Conservation (phyloP, 306 rosid species). For the Dryas alaskensis region DNA sequence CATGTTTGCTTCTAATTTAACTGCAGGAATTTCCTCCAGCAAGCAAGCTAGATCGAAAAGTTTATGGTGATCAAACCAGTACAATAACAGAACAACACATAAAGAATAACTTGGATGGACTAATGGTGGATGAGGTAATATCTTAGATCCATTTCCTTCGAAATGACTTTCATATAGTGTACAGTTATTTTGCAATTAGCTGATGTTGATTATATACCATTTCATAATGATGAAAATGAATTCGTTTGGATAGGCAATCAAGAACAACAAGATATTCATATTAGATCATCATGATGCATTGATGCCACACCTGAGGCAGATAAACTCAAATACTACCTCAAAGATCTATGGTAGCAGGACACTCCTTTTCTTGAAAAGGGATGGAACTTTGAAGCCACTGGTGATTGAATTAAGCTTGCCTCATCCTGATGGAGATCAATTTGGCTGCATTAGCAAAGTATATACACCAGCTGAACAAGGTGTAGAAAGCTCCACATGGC, state of each 20-base stretch:
- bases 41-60: conserved; percentile 54
- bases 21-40: conserved; percentile 65
- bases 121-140: conserved; percentile 53
- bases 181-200: neutral
- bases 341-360: conserved; percentile 66
- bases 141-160: neutral
- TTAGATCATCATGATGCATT: conserved; percentile 63
- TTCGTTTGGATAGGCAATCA: conserved; percentile 48
- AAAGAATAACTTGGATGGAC: conserved; percentile 46
- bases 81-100: conserved; percentile 47
- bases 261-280: conserved; percentile 50
- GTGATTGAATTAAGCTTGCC: conserved; percentile 66
- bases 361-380: conserved; percentile 52
- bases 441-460: conserved; percentile 50
- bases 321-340: conserved; percentile 36
- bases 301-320: conserved; percentile 54
- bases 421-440: conserved; percentile 45
- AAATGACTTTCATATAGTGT: neutral
- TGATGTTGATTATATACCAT: neutral
- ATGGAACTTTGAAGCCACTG: conserved; percentile 72
- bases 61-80: conserved; percentile 61
- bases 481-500: conserved; percentile 55
- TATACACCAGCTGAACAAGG: conserved; percentile 54
- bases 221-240: neutral
- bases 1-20: conserved; percentile 1